phyloP scores from a whole-genome alignment of 2,329 filamentous ascomycete species.

The Teratosphaeria destructans region DNA sequence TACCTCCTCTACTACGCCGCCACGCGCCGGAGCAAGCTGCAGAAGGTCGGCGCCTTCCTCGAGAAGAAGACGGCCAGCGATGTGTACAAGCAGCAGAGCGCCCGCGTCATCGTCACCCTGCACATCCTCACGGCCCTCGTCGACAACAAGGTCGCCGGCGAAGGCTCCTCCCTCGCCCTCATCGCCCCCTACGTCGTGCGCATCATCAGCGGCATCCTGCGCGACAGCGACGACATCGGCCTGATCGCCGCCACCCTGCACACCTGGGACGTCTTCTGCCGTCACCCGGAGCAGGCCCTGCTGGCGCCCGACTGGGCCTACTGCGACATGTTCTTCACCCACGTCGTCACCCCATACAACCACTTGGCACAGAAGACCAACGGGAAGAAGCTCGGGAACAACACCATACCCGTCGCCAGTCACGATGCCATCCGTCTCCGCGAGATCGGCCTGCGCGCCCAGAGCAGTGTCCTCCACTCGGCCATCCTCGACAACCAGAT shows the following conservation, averaged over 20 bases:
- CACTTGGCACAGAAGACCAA: slow-evolving; percentile 59
- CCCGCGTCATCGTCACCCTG: slow-evolving; percentile 80
- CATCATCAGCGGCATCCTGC: slow-evolving; percentile 69
- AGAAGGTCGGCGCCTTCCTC: slow-evolving; percentile 89
- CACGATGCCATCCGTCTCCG: slow-evolving; percentile 60
- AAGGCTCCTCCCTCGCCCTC: slow-evolving; percentile 73
- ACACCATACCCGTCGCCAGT: slow-evolving; percentile 35
- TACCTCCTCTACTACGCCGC: slow-evolving; percentile 96
- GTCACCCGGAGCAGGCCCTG: slow-evolving; percentile 74
- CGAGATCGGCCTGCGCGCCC: slow-evolving; percentile 50
- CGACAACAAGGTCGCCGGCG: slow-evolving; percentile 51
- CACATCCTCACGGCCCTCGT: slow-evolving; percentile 86
- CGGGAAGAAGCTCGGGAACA: slow-evolving; percentile 24
- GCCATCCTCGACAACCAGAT: slow-evolving; percentile 68
- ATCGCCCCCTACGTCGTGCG: slow-evolving; percentile 74
- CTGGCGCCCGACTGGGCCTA: slow-evolving; percentile 80
- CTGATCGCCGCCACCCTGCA: slow-evolving; percentile 85
- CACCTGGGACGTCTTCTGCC: slow-evolving; percentile 81
- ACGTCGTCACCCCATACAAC: slow-evolving; percentile 70
- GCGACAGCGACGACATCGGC: slow-evolving; percentile 71
- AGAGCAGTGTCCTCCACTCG: slow-evolving; percentile 69
- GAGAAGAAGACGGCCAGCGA: slow-evolving; percentile 90
- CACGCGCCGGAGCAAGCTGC: slow-evolving; percentile 86
- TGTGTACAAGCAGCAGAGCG: slow-evolving; percentile 78
- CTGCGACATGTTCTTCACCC: slow-evolving; percentile 62